phyloP scores from a whole-genome alignment of 768 basidiomycete genomes.

The Flagelloscypha sp. region DNA sequence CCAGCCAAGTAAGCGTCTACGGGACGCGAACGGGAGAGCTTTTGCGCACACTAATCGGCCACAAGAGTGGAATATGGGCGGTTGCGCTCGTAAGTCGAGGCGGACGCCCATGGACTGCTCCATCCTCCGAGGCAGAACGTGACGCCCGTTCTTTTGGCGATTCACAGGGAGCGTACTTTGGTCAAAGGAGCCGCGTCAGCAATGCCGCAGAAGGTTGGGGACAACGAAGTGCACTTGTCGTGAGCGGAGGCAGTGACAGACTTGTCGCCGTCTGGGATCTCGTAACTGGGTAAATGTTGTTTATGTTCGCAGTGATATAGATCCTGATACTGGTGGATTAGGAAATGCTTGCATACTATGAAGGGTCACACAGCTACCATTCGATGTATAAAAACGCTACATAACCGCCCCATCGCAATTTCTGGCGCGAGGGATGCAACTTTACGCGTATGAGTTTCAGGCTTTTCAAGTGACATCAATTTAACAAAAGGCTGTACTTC shows the following conservation, averaged over 20 bases:
- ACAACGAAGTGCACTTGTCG: constrained; percentile 46
- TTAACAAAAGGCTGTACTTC: too few relatives aligned
- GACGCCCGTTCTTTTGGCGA: neutral
- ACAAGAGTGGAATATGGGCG: constrained; percentile 63
- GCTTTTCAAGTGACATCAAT: too few relatives aligned
- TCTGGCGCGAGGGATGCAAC: constrained; percentile 62
- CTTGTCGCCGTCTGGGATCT: constrained; percentile 62
- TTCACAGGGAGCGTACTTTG: constrained; percentile 1
- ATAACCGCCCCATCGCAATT: constrained; percentile 60
- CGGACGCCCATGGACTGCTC: constrained; percentile 17
- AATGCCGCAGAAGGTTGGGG: constrained; percentile 59
- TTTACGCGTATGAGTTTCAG: too few relatives aligned
- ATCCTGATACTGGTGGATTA: too few relatives aligned
- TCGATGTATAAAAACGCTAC: constrained; percentile 60
- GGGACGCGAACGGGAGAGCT: constrained; percentile 48
- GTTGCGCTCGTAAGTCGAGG: constrained; percentile 49
- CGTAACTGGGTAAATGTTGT: constrained; percentile 50
- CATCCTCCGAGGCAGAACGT: neutral
- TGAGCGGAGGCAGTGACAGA: constrained; percentile 65
- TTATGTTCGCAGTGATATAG: too few relatives aligned
- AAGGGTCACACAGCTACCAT: constrained; percentile 62
- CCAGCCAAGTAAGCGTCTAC: constrained; percentile 58
- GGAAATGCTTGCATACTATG: constrained; percentile 46
- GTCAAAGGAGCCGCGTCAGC: constrained; percentile 32
- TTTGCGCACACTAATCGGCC: constrained; percentile 50